phyloP scores from a whole-genome alignment of 1,284 basidiomycete genomes.

The Limonomyces culmigenus region DNA sequence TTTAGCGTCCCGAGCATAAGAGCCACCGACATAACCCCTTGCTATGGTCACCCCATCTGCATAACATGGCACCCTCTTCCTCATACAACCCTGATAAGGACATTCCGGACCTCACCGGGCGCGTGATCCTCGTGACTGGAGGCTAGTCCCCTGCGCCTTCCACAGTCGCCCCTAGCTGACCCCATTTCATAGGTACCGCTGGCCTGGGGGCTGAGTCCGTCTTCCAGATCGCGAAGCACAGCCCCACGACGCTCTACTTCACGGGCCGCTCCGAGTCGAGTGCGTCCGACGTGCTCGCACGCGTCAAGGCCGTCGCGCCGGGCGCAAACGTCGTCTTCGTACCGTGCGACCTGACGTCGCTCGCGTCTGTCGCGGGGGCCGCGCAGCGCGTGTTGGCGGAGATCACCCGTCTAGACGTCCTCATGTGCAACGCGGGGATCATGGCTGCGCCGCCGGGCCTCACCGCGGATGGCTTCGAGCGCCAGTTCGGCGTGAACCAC shows the following conservation, averaged over 20 bases:
- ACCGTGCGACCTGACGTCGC: neutral
- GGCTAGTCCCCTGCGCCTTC: too few relatives aligned
- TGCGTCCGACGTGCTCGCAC: neutral
- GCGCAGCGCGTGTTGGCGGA: neutral
- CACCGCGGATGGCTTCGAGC: neutral
- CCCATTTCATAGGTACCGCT: neutral
- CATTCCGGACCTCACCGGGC: too few relatives aligned
- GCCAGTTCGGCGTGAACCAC: neutral
- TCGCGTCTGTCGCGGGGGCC: neutral
- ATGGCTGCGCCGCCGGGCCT: neutral
- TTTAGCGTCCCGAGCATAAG: too few relatives aligned
- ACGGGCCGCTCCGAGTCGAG: neutral
- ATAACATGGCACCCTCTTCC: too few relatives aligned
- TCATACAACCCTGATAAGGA: too few relatives aligned
- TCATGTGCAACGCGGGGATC: neutral
- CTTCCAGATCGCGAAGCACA: neutral
- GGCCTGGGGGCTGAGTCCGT: neutral
- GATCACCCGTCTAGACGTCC: neutral
- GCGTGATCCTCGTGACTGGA: too few relatives aligned
- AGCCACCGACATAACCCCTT: too few relatives aligned
- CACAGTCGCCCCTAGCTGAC: too few relatives aligned
- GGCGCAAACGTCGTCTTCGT: neutral
- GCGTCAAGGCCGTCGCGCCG: neutral
- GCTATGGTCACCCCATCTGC: too few relatives aligned
- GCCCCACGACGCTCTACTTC: neutral